These are phyloP conservation scores for Auricularia cornea DNA, from an alignment of 768 basidiomycete species.

Conservation along the genomic window DNA sequence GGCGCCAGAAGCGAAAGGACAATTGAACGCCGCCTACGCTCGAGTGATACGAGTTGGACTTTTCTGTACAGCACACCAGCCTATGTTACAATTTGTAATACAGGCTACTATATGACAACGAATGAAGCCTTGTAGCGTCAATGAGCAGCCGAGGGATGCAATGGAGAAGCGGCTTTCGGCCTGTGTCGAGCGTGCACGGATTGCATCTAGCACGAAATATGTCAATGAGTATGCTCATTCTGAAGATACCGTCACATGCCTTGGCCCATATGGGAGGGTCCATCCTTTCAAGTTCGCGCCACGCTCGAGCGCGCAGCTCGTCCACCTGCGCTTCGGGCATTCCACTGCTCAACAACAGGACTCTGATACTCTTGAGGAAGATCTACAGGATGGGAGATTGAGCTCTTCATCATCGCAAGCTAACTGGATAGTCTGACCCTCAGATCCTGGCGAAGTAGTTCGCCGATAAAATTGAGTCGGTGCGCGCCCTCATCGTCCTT, in stretches of 20 bases:
- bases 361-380: not conserved
- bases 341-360: not conserved
- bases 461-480: not conserved
- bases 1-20: too few relatives aligned
- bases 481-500: not conserved
- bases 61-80: too few relatives aligned
- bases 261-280: not conserved
- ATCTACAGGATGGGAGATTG: not conserved
- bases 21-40: too few relatives aligned
- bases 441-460: not conserved
- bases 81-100: too few relatives aligned
- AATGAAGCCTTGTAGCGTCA: too few relatives aligned
- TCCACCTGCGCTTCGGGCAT: not conserved
- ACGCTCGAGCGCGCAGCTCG: not conserved
- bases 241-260: not conserved
- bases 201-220: not conserved
- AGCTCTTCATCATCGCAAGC: not conserved
- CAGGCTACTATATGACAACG: too few relatives aligned
- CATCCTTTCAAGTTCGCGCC: not conserved
- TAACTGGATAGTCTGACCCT: not conserved
- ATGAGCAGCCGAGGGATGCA: too few relatives aligned
- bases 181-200: not conserved
- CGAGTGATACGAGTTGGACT: too few relatives aligned
- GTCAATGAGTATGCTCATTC: not conserved
- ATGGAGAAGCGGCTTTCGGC: too few relatives aligned